phyloP scores from a whole-genome alignment of 75 land plant species.

The Larix kaempferi region DNA sequence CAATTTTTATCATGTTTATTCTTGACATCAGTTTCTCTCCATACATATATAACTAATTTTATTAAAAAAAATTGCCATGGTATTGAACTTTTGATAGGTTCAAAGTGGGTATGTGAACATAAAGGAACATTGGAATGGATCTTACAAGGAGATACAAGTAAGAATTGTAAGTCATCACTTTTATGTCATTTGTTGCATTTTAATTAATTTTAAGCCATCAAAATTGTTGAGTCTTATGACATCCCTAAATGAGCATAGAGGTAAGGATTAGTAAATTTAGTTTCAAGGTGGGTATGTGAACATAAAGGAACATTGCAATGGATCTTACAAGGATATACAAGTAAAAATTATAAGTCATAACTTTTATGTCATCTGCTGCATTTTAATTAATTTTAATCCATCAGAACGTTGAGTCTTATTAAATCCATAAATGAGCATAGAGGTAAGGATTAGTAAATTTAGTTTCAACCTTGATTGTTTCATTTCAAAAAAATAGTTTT shows the following conservation, averaged over 20 bases:
- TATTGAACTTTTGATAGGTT: not conserved
- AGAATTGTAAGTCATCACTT: constrained; percentile 10
- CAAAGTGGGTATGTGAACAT: not conserved
- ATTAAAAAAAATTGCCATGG: not conserved
- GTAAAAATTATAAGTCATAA: constrained; percentile 15
- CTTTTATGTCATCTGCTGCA: not conserved
- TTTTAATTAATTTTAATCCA: no score
- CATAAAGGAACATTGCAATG: constrained; percentile 16
- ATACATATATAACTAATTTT: not conserved
- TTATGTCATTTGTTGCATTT: no score
- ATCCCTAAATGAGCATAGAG: not conserved
- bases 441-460: constrained; percentile 4
- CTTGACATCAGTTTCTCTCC: not conserved
- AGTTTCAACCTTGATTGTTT: constrained; percentile 16
- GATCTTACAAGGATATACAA: constrained; percentile 18
- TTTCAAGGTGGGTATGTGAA: not conserved
- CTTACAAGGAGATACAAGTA: constrained; percentile 17
- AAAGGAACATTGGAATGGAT: constrained; percentile 19
- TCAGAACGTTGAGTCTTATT: no score
- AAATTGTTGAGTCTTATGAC: no score
- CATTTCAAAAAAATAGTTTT: constrained; percentile 41
- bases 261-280: constrained; percentile 7
- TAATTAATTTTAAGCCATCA: no score
- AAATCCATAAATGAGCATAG: not conserved
- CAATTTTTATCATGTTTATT: not conserved